Base-by-base conservation (phyloP, 139 green algal genomes). In the Chlorella sorokiniana region DNA sequence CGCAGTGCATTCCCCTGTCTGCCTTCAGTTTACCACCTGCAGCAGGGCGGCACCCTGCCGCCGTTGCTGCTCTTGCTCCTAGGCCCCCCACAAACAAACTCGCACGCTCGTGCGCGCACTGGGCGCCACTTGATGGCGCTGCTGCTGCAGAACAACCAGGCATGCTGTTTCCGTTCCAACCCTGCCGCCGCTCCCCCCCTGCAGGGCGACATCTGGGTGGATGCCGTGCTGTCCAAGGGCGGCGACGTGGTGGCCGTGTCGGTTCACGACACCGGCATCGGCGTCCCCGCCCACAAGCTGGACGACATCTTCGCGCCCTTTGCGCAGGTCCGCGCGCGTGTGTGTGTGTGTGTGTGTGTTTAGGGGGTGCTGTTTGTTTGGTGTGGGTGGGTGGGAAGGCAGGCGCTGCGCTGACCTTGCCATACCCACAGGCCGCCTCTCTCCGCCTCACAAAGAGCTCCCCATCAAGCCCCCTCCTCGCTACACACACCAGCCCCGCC, bases 261-360 rank as follows among this genome's bases (percentile, higher is more conserved):
- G 35, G 84, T 93, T 38, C 51, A 82, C 40, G 89, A 93, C 84
- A 92, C 86, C 14, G 89, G 89, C 81, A 90, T 92, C 27, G 90
- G 90, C 56, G 93, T 94, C 77, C 82, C 90, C 6, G 33, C 61
- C 22, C 81, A 89, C 69, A 88, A 89, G 31, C 83, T 93, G 42
- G 78, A 86, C 22, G 59, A 74, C 31, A 91, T 94, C 40, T 94
- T 92, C 83, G 83, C 78, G 16, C 86, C 88, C 27, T 94, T 94
- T 84, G 83, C 85, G n/a, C 90, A 96, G 89, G 92, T 89, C 75
- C 86, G 90, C 16, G 54, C 27, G 9, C 4, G 42, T 1, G 44
- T 25, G 37, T 16, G 20, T 73, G 64, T 51, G 38, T 73, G n/a
- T n/a, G n/a, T 73, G 18, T 11, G 31, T 18, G 64, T 20, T 44